Base-by-base conservation (phyloP, 805 yeast species). In the Ogataea methanolica region DNA sequence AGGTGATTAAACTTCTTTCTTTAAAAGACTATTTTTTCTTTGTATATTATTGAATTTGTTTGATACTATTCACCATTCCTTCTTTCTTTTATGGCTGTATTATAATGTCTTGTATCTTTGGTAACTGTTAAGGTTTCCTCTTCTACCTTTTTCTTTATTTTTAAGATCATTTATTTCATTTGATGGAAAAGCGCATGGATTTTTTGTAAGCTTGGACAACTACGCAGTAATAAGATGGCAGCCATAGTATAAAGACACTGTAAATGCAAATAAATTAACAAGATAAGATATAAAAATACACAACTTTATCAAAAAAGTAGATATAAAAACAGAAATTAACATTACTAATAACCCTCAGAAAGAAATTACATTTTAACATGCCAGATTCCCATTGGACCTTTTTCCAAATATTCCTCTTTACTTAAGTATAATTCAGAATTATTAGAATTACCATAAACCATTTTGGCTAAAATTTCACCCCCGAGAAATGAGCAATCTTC, bases 331-430 rank as follows among this genome's bases (percentile, higher is more conserved):
- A 39, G 12, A 40, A 23, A 40, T n/a, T n/a, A 12, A 39, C 15
- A 39, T 16, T 23, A 21, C 19, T 16, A 16, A 33, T 15, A 39
- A 22, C 14, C 15, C 14, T 29, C n/a, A 21, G 26, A 31, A 39
- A 23, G 35, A 9, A 23, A 38, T 56, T 53, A 65, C 52, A 64
- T 50, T 50, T 54, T 57, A 38, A 55, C 58, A 41, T 59, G 65
- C 96, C 97, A 90, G 41, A 90, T 76, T 33, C 87, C 82, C 51
- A 78, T 72, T 16, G 97, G 97, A 0, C 97, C 97, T 42, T 72
- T 75, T 54, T 83, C 90, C 53, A 80, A 80, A 63, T 89, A 91
- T 43, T 78, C 82, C 35, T 82, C 87, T 53, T 79, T 76, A 42
- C 82, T 80, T 23, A 89, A 73, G 64, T 79, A 90, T 59, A 81